Evolutionary conservation across 106 monocot species (phyloP), one percentile per base, ranked within the genome.

Genomic region (Allium fistulosum): DNA sequence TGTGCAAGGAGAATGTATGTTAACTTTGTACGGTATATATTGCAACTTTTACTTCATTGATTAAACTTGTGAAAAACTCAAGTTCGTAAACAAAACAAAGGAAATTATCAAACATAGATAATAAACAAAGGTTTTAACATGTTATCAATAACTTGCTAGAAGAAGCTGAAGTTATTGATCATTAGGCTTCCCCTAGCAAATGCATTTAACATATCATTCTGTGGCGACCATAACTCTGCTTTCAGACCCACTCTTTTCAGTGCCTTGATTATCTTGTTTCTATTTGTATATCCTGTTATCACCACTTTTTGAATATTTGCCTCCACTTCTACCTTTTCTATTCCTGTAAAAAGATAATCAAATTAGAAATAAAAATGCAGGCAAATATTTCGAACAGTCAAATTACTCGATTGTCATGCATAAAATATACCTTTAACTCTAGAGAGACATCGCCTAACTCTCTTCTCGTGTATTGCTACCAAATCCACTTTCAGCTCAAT

Each of bases 401-500:
- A 12, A 55, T 55, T 55, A 8, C 51, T n/a, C 7, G 46, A 17
- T 60, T 63, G 6, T 10, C 11, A 14, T 14, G 13, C 11, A 46
- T 14, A 47, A 45, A 7, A 14, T 56, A 18, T 65, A 88, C 95
- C 95, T 84, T 79, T 95, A 58, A 95, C 75, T 82, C 83, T 95
- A 76, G 91, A 95, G 59, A 95, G 81, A 70, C 91, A 88, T 78
- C 72, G 88, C 59, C 91, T 83, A 28, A 95, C 65, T 62, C 91
- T 91, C 81, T 95, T 95, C 79, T 95, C 95, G 74, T 95, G 95
- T 69, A 95, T 75, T 47, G 91, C 87, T 62, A 95, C 83, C 95
- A 95, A 85, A 50, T 95, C 95, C 61, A 91, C 95, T 77, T 91
- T 94, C 73, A 94, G 68, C 76, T 94, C 94, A 61, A 91, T 78